Conservation (phyloP, 2,329 filamentous ascomycete genomes). For the Arthrobotrys musiformis region DNA sequence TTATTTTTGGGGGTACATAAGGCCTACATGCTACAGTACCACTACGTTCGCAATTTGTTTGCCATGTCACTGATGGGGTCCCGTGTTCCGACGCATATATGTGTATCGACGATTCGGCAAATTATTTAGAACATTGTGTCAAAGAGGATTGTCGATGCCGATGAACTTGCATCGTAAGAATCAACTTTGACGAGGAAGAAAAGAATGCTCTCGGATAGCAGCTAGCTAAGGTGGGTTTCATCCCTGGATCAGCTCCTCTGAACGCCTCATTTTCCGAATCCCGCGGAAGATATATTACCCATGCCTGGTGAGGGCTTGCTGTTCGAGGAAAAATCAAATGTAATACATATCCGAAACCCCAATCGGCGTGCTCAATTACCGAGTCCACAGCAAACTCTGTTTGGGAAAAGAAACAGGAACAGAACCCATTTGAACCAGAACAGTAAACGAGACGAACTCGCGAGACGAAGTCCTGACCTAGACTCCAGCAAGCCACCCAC, state of each 20-base stretch:
- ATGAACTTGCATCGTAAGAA: background rate
- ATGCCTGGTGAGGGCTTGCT: conserved; percentile 19
- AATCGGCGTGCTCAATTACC: conserved; percentile 51
- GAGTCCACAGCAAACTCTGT: conserved; percentile 31
- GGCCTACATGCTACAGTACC: background rate
- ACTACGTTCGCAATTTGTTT: background rate
- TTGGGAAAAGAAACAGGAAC: conserved; percentile 20
- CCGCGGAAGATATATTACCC: conserved; percentile 56
- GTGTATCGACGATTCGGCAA: background rate
- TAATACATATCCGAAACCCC: conserved; percentile 33
- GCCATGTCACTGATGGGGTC: background rate
- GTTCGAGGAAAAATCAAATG: conserved; percentile 17
- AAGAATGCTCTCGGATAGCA: background rate
- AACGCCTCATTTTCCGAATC: conserved; percentile 46
- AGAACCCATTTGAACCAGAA: conserved; percentile 9
- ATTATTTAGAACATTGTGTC: background rate
- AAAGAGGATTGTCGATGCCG: background rate
- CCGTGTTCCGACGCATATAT: background rate
- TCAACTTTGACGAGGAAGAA: background rate
- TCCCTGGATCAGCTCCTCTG: conserved; percentile 24
- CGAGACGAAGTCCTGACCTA: conserved; percentile 1
- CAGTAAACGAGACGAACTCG: background rate
- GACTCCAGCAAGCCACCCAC: conserved; percentile 46
- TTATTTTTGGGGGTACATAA: background rate
- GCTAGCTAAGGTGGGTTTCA: conserved; percentile 13